phyloP scores from a whole-genome alignment of 345 rosid genomes.

The Odontarrhena argentea region DNA sequence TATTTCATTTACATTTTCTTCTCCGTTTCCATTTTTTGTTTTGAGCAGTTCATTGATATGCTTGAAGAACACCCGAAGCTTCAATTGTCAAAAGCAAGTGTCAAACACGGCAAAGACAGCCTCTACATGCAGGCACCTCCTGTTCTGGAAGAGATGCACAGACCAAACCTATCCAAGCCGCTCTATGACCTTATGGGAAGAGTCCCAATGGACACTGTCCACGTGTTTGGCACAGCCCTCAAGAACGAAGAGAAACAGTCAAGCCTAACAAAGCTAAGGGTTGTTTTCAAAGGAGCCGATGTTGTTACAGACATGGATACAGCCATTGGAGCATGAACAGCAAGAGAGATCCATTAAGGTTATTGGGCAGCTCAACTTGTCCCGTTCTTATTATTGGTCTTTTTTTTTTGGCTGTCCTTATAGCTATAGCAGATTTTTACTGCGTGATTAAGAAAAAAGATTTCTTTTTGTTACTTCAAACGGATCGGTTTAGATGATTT shows the following conservation, averaged over 20 bases:
- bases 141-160: conserved; percentile 84
- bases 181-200: conserved; percentile 83
- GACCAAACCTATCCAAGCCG: conserved; percentile 61
- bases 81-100: conserved; percentile 72
- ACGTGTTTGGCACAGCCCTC: conserved; percentile 57
- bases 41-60: conserved; percentile 66
- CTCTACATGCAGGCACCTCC: conserved; percentile 97
- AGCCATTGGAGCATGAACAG: conserved; percentile 72
- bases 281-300: conserved; percentile 71
- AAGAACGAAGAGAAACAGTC: conserved; percentile 64
- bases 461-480: not conserved
- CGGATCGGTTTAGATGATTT: conserved; percentile 32
- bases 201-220: conserved; percentile 53
- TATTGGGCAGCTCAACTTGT: conserved; percentile 28
- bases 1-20: conserved; percentile 1
- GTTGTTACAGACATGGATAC: conserved; percentile 76
- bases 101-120: conserved; percentile 58
- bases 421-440: conserved; percentile 17
- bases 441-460: conserved; percentile 3
- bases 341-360: conserved; percentile 20
- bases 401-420: conserved; percentile 22
- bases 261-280: conserved; percentile 57
- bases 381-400: conserved; percentile 28
- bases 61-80: conserved; percentile 83
- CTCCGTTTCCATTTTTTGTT: not conserved